Evolutionary conservation across 495 filamentous ascomycete species (phyloP).

Genomic region (Neurospora sp.): DNA sequence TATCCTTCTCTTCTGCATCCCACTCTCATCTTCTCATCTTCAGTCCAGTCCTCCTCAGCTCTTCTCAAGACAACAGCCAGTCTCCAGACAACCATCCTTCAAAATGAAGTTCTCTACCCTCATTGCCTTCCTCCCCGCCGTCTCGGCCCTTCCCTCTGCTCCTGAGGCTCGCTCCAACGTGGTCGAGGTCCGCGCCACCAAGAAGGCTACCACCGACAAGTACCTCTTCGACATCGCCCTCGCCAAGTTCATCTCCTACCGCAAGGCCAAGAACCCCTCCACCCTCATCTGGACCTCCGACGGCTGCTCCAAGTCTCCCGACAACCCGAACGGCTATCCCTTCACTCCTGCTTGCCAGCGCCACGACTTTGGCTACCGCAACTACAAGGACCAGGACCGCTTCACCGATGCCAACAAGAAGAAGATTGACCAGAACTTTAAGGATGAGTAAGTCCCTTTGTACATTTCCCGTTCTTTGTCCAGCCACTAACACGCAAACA

Average conservation of each 20-base stretch:
- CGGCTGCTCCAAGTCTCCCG: constrained; percentile 30
- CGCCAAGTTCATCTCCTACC: constrained; percentile 17
- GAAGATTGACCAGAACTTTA: constrained; percentile 33
- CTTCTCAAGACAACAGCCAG: not conserved
- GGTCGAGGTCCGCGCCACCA: constrained; percentile 1
- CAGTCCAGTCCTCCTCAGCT: constrained; percentile 1
- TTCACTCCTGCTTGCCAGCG: constrained; percentile 31
- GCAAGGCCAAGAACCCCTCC: constrained; percentile 19
- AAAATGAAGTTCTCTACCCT: constrained; percentile 21
- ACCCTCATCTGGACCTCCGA: constrained; percentile 31
- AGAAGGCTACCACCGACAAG: constrained; percentile 21
- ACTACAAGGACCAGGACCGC: constrained; percentile 30
- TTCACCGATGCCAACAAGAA: constrained; percentile 23
- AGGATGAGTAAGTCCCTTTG: constrained; percentile 18
- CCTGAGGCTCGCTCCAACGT: not conserved
- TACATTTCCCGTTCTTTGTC: not conserved
- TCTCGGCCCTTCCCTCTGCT: constrained; percentile 12
- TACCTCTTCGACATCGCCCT: constrained; percentile 25
- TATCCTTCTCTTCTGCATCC: not conserved
- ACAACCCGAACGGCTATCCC: constrained; percentile 34
- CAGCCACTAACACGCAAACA: constrained; percentile 1
- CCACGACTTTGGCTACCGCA: constrained; percentile 41
- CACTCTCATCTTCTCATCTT: not conserved
- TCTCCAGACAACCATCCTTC: constrained; percentile 1
- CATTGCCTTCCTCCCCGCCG: constrained; percentile 11